Percentiles rank a stretch among this genome's conserved stretches.
phyloP scores from a whole-genome alignment of 805 yeast species.

The Candida peoriensis region DNA sequence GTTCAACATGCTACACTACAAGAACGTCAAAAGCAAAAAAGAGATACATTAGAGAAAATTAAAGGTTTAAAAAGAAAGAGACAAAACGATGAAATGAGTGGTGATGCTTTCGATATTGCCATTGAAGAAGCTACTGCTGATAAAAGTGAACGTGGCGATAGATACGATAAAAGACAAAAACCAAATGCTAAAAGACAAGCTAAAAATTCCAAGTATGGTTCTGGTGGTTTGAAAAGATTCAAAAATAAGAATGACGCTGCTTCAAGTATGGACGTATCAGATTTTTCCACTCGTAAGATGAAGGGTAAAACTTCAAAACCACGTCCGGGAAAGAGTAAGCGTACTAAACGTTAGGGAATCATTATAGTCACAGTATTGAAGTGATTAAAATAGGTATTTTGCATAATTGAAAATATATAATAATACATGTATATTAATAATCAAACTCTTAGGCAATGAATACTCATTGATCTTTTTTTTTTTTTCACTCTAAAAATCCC shows the following conservation, averaged over 20 bases:
- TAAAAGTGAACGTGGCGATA: slow-evolving; percentile 29
- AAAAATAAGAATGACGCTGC: slow-evolving; percentile 68
- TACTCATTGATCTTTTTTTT: no score
- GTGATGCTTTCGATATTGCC: slow-evolving; percentile 83
- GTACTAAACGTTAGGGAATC: slow-evolving; percentile 26
- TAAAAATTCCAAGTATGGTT: slow-evolving; percentile 70
- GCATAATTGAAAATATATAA: no score
- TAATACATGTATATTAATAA: no score
- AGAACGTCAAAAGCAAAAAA: slow-evolving; percentile 89
- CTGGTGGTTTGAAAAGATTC: slow-evolving; percentile 74
- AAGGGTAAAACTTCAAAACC: slow-evolving; percentile 34
- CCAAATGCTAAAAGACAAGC: slow-evolving; percentile 64
- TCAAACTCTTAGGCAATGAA: no score
- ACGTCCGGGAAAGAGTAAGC: slow-evolving; percentile 55
- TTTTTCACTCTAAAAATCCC: slow-evolving; percentile 31
- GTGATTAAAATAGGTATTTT: no score
- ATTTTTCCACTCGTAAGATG: slow-evolving; percentile 51
- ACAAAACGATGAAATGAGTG: slow-evolving; percentile 63
- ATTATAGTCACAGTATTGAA: no score
- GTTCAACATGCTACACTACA: slow-evolving; percentile 92
- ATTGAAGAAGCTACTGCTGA: slow-evolving; percentile 73
- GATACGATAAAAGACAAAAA: slow-evolving; percentile 42
- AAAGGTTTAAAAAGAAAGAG: slow-evolving; percentile 89
- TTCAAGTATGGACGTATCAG: slow-evolving; percentile 62
- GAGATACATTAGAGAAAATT: slow-evolving; percentile 83